A percentile compares a stretch with the other conserved stretches of the same genome.
phyloP scores from a whole-genome alignment of 2,329 filamentous ascomycete genomes.

The Colletotrichum ledebouriae region DNA sequence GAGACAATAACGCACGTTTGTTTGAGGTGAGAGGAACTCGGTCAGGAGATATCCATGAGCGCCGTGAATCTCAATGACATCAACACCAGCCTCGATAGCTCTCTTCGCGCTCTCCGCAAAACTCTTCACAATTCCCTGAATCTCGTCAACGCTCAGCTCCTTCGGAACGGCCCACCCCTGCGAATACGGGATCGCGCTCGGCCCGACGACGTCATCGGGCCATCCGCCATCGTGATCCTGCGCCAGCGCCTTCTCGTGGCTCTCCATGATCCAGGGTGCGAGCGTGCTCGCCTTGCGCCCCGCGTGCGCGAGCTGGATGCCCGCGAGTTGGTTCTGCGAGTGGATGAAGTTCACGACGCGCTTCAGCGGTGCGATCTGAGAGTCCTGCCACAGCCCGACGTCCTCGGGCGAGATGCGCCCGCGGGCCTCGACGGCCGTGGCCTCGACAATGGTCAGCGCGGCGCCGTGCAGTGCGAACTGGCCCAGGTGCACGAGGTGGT shows the following conservation, averaged over 20 bases:
- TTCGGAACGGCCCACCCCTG: conserved; percentile 72
- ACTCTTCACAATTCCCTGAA: conserved; percentile 72
- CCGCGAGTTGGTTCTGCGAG: conserved; percentile 81
- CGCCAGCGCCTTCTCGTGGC: conserved; percentile 62
- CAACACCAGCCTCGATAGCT: conserved; percentile 78
- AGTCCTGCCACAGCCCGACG: conserved; percentile 85
- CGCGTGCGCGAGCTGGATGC: conserved; percentile 85
- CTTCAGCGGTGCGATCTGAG: conserved; percentile 79
- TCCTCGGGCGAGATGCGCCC: conserved; percentile 89
- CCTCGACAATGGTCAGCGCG: conserved; percentile 81
- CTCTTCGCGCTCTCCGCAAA: conserved; percentile 72
- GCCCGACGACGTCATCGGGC: conserved; percentile 67
- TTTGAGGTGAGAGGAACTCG: conserved; percentile 73
- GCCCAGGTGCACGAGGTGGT: conserved; percentile 86
- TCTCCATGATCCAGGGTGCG: conserved; percentile 75
- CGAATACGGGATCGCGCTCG: conserved; percentile 70
- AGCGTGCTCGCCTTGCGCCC: conserved; percentile 76
- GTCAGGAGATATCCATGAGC: conserved; percentile 77
- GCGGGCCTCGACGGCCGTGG: conserved; percentile 79
- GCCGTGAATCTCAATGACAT: conserved; percentile 78
- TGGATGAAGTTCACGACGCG: conserved; percentile 84
- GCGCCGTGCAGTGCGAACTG: conserved; percentile 83
- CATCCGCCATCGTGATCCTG: conserved; percentile 66
- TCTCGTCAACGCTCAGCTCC: conserved; percentile 77
- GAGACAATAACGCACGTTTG: conserved; percentile 59